phyloP scores from a whole-genome alignment of 345 rosid genomes.

The Moricandia arvensis region DNA sequence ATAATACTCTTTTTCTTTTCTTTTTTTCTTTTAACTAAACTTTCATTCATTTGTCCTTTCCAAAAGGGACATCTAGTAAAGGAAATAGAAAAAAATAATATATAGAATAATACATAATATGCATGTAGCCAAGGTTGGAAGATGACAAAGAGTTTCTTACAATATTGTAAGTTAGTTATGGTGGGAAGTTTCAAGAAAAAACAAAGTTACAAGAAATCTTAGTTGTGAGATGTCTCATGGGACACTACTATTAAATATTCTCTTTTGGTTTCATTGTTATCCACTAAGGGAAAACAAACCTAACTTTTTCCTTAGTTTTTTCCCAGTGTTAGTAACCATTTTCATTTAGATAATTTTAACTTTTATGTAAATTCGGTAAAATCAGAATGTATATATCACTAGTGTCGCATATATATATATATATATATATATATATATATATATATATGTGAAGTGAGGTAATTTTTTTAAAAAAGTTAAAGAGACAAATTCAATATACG shows the following conservation, averaged over 20 bases:
- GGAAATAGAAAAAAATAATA: too few relatives aligned
- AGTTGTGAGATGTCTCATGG: constrained; percentile 44
- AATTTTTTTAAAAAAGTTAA: neutral
- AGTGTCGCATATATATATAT: constrained; percentile 9
- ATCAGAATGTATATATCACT: neutral
- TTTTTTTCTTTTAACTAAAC: too few relatives aligned
- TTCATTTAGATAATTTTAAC: neutral
- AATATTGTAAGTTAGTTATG: constrained; percentile 57
- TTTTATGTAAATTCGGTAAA: constrained; percentile 8
- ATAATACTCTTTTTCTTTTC: neutral
- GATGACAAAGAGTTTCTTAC: constrained; percentile 44
- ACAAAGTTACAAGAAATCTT: constrained; percentile 72
- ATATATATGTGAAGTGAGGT: constrained; percentile 8
- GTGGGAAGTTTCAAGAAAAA: constrained; percentile 58
- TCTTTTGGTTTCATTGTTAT: constrained; percentile 38
- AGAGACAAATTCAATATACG: constrained; percentile 9
- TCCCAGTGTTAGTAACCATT: constrained; percentile 2
- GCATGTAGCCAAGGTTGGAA: constrained; percentile 32
- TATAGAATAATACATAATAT: constrained; percentile 19
- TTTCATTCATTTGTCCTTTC: too few relatives aligned
- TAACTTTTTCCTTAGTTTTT: constrained; percentile 20
- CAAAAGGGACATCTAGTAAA: too few relatives aligned
- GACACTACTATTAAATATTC: constrained; percentile 34
- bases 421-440: too few relatives aligned
- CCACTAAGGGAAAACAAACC: constrained; percentile 16